Evolutionary conservation across 2,329 filamentous ascomycete genomes (phyloP).

Genomic region (Mycosphaerella sp.): DNA sequence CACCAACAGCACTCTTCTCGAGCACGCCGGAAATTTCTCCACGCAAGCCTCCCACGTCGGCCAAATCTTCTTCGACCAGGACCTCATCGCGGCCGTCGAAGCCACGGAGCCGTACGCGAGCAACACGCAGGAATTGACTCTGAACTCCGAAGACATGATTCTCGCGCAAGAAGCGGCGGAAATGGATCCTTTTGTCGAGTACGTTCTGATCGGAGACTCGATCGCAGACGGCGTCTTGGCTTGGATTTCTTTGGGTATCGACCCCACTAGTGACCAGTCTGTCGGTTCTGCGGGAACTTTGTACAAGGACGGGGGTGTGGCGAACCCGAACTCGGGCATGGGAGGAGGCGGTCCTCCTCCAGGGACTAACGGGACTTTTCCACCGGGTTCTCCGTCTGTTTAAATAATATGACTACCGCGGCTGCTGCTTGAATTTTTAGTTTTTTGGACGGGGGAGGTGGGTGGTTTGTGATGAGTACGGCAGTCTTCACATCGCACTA

Average conservation of each 20-base stretch:
- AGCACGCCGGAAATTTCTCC: constrained; percentile 29
- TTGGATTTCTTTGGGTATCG: constrained; percentile 51
- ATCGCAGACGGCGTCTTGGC: constrained; percentile 48
- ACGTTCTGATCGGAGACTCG: constrained; percentile 50
- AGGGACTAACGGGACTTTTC: constrained; percentile 4
- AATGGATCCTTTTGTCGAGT: constrained; percentile 55
- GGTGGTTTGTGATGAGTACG: too few relatives aligned
- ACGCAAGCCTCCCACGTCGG: constrained; percentile 53
- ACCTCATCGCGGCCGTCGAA: constrained; percentile 50
- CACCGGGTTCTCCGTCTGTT: constrained; percentile 12
- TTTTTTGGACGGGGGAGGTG: too few relatives aligned
- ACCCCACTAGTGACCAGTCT: constrained; percentile 30
- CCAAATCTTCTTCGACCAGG: constrained; percentile 60
- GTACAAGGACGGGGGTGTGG: constrained; percentile 23
- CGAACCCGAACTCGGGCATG: constrained; percentile 18
- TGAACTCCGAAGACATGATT: constrained; percentile 48
- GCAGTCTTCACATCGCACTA: too few relatives aligned
- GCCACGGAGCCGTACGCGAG: constrained; percentile 41
- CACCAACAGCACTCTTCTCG: constrained; percentile 47
- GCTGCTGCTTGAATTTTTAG: too few relatives aligned
- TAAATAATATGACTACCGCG: neutral
- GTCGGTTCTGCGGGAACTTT: constrained; percentile 18
- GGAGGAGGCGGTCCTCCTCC: constrained; percentile 11
- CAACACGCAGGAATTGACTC: constrained; percentile 41
- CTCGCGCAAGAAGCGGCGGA: constrained; percentile 43